Evolutionary conservation across 352 stramenopile genomes (phyloP), one percentile per base, ranked within the genome.

Genomic region (Pythium rhizo-oryzae): DNA sequence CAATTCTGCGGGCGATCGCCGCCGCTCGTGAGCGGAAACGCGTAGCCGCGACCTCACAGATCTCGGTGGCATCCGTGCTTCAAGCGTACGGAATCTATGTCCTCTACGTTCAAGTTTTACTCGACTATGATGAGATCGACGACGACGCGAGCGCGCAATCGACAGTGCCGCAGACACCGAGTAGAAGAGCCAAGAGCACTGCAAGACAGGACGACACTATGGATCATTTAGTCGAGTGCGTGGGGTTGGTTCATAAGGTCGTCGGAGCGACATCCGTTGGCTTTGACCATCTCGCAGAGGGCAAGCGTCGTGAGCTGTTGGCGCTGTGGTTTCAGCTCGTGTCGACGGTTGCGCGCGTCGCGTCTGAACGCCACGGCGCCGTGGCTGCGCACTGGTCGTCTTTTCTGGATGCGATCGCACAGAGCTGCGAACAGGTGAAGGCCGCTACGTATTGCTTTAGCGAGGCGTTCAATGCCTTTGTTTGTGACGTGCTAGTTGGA

Each of bases 341-440:
- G 1, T 9, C 50, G n/a, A 57, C 30, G 8, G 43, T 64, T 19
- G 54, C 64, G 4, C 21, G n/a, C 0, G 35, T 61, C 21, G 54
- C 16, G 11, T 62, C 33, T 46, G 37, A 11, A 43, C 2, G 19
- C 23, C 8, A 30, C 9, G n/a, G n/a, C 21, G 7, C 33, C 21
- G 41, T 16, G 13, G 16, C 43, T 16, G 9, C 46, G 39, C 28
- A 18, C 0, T 71, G 65, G 65, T 62, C 66, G 30, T 58, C 33
- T 21, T 72, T 67, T 53, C n/a, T 72, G 21, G 59, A 62, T 33
- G 19, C 59, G 0, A n/a, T 72, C 2, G 52, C 66, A 8, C 58
- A 72, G 24, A 64, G 58, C 37, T 67, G 52, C 44, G 66, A 67
- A 59, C 51, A 63, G 35, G 51, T 67, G 8, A 44, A 67, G 41